Base-by-base conservation (phyloP, 331 rosid species). In the Acacia concinna region DNA sequence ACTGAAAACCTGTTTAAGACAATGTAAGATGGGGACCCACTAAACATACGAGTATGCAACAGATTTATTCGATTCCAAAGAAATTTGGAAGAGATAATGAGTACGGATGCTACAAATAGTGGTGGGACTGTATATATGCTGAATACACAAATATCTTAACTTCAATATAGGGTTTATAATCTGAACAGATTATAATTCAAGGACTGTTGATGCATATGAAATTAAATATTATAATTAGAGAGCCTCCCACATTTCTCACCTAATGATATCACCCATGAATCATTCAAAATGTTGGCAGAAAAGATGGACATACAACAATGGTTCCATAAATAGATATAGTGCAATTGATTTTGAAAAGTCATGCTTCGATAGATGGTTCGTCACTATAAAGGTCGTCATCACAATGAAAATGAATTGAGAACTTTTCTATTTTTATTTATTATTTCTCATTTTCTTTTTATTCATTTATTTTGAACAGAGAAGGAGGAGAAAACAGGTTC, bases 1-100 rank as follows among this genome's bases (percentile, higher is more conserved):
- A 91, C 68, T 88, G 93, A 85, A 68, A 90, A 60, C 3, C 97
- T 88, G 74, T 44, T 23, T 20, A 38, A 20, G 64, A 54, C 31
- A 35, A 46, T 43, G 68, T 30, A 72, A 67, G 32, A 27, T 44
- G 13, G 20, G 23, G n/a, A 41, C 52, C 31, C 11, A 69, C 3
- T 28, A 13, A 28, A 14, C 10, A 28, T 13, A n/a, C n/a, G n/a
- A n/a, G n/a, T n/a, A 14, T 14, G 12, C 34, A 59, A 27, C 37
- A 14, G 2, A 14, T 27, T 60, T 12, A 14, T 60, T 27, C 8
- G 2, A 60, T 60, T 28, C 37, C 37, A 13, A 12, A 28, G n/a
- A 28, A 27, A 60, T 28, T 27, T 13, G 35, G 7, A 25, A 25
- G 20, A 25, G 66, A 25, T 27, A 11, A 59, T 12, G 34, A 25